Evolutionary conservation across 495 filamentous ascomycete species (phyloP), one percentile per base, ranked within the genome.

Genomic region (Podospora fimiseda): DNA sequence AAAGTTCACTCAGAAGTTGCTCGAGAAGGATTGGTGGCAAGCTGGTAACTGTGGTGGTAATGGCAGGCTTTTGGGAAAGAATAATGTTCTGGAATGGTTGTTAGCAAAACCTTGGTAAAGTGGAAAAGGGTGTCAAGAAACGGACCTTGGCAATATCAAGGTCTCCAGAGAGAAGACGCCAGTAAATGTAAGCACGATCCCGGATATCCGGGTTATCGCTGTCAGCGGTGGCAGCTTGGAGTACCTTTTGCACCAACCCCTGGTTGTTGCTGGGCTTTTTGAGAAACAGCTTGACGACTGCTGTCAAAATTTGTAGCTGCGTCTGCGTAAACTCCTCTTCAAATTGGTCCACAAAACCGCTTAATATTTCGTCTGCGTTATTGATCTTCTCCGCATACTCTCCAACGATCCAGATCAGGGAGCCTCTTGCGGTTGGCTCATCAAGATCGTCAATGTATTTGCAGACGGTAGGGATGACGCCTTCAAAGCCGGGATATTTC

Each of bases 331-430:
- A 86, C 70, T 99, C 93, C 56, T 99, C 93, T 16, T 83, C 77
- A 74, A 96, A 99, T 3, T 87, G 86, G 52, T 90, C 88, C 4
- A 99, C 72, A 66, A 97, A 99, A 53, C 96, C 93, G 38, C 96
- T 90, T 11, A 99, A 81, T 7, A 99, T 80, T 1, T 85, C 90
- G 52, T 90, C 89, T 2, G 94, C 93, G 64, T 98, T 97, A 69
- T 81, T 94, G 62, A 98, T 98, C 75, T 97, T 97, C 74, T 97
- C 92, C 4, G 94, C 93, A 66, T 97, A 97, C 66, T 98, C 90
- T 42, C 93, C 93, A 8, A 98, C 92, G 63, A 98, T 96, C 93
- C 93, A 98, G 61, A 98, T 97, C 42, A 98, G 73, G 14, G 92
- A 86, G 8, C 88, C 92, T 54, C 94, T 70, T 9, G 93, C 94